Evolutionary conservation across 2,329 filamentous ascomycete genomes (phyloP), one percentile per base, ranked within the genome.

Genomic region (Colletotrichum gloeosporioides): DNA sequence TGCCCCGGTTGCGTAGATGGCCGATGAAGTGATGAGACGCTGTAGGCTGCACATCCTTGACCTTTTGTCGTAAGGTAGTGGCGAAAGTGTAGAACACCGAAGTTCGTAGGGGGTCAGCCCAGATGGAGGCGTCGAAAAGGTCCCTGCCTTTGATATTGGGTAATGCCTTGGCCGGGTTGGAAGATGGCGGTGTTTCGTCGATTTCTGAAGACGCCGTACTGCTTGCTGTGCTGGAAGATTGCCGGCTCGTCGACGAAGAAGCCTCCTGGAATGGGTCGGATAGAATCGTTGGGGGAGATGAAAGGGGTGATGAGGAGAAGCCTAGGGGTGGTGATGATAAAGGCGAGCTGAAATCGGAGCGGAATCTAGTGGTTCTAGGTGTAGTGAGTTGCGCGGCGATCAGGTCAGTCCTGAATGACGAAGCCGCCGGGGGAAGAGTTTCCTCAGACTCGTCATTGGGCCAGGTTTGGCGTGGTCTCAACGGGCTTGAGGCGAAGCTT

Each of bases 61-160:
- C 90, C 71, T 91, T 93, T 78, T 93, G 89, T 32, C 93, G 89
- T 7, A 95, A 84, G 0, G 91, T 92, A 0, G 93, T 93, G 44
- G 93, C 91, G 79, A 95, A 95, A 13, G 90, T 93, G 80, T 95
- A 95, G 78, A 95, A 95, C 12, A 94, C 91, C 0, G 92, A 92
- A 0, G 93, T 95, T 62, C 92, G 91, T 18, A 92, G 83, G 0
- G 93, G 91, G 79, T 94, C 92, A 1, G 91, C 87, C 91, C 93
- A 95, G 72, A 95, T 91, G 32, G 92, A 92, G 18, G 90, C 90
- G 82, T 95, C 93, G 79, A 95, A 95, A 4, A 95, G 84, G 80
- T 95, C 93, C 71, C 91, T 90, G 4, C 93, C 93, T 81, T 94
- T 94, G 82, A 95, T 90, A 63, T 92, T 91, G 2, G 91, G 91